A percentile compares a stretch with the other conserved stretches of the same genome.
phyloP scores from a whole-genome alignment of 2,329 filamentous ascomycete species.

The Arthrinium puccinioides region DNA sequence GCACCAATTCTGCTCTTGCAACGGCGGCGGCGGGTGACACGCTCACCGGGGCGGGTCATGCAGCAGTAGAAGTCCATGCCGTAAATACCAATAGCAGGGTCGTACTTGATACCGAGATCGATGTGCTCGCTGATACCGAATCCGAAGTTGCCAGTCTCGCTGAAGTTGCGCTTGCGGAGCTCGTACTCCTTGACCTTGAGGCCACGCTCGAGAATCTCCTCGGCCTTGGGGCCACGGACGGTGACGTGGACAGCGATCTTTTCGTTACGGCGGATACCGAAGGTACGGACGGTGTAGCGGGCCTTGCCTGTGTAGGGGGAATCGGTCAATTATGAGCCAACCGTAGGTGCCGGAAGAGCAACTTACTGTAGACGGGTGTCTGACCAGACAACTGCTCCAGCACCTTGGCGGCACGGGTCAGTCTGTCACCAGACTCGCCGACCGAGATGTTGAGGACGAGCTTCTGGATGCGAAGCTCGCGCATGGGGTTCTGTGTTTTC shows the following conservation, averaged over 20 bases:
- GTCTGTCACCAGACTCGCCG: constrained; percentile 99
- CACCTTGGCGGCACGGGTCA: constrained; percentile 99
- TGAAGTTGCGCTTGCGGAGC: constrained; percentile 99
- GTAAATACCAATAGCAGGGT: constrained; percentile 96
- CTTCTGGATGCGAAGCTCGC: constrained; percentile 81
- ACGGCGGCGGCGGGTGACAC: constrained; percentile 91
- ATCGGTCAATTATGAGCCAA: constrained; percentile 5
- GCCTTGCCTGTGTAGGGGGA: constrained; percentile 69
- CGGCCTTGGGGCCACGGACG: constrained; percentile 96
- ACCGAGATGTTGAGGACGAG: constrained; percentile 81
- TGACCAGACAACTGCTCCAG: constrained; percentile 99
- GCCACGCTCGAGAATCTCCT: constrained; percentile 99
- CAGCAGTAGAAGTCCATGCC: constrained; percentile 99
- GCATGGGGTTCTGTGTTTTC: constrained; percentile 97
- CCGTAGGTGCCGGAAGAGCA: neutral
- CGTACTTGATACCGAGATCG: constrained; percentile 99
- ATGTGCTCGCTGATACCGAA: constrained; percentile 99
- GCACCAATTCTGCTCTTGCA: constrained; percentile 80
- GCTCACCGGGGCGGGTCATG: constrained; percentile 99
- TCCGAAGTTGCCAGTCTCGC: constrained; percentile 98
- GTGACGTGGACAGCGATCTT: constrained; percentile 99
- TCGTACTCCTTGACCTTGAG: constrained; percentile 99
- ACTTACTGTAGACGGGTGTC: constrained; percentile 97
- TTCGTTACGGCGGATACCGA: constrained; percentile 99
- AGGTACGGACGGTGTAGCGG: constrained; percentile 99